Conservation (phyloP, 305 asterid species). For the Petunia hybrid region DNA sequence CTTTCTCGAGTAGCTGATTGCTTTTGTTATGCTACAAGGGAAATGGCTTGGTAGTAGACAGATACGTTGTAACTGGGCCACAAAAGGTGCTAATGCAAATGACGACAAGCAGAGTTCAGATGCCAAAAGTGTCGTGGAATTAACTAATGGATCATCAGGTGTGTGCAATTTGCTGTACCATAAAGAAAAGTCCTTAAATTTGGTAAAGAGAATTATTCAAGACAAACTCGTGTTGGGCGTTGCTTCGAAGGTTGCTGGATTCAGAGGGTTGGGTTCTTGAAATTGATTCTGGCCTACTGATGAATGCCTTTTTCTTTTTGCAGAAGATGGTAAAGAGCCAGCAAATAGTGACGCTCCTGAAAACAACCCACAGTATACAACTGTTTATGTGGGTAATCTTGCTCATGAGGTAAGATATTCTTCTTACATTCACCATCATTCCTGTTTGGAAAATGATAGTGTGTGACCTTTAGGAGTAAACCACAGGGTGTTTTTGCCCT, state of each 20-base stretch:
- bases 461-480: conserved; percentile 11
- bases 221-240: background rate
- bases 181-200: background rate
- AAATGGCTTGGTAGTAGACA: conserved; percentile 98
- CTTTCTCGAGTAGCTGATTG: conserved; percentile 20
- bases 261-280: conserved; percentile 3
- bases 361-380: conserved; percentile 86
- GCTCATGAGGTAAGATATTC: conserved; percentile 76
- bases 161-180: conserved; percentile 31
- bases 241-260: conserved; percentile 21
- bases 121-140: conserved; percentile 75
- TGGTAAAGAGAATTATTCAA: conserved; percentile 17
- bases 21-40: conserved; percentile 45
- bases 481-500: conserved; percentile 4
- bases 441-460: background rate
- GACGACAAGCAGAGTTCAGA: conserved; percentile 82
- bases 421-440: background rate
- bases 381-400: conserved; percentile 95
- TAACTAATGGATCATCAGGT: conserved; percentile 85
- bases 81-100: conserved; percentile 83
- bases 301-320: conserved; percentile 29
- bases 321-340: conserved; percentile 83
- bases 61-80: conserved; percentile 98
- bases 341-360: conserved; percentile 84
- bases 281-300: background rate